These are phyloP conservation scores for Neonectria neomacrospora DNA, from an alignment of 2,329 filamentous ascomycete species.

Conservation along the genomic window DNA sequence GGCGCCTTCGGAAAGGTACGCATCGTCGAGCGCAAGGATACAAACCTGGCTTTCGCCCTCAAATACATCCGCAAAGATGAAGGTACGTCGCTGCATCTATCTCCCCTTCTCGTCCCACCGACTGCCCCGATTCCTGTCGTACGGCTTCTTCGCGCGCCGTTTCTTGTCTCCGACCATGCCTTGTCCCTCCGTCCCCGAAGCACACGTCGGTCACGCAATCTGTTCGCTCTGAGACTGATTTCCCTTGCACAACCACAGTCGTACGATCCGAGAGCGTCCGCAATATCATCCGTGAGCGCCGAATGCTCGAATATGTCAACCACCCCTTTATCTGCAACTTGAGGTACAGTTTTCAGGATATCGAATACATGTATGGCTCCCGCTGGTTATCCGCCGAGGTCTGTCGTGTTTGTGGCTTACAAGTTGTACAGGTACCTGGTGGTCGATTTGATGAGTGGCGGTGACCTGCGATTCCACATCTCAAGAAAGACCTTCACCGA, in stretches of 20 bases:
- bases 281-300: constrained; percentile 96
- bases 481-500: constrained; percentile 98
- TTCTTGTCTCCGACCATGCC: constrained; percentile 1
- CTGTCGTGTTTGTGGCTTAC: constrained; percentile 32
- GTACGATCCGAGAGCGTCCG: constrained; percentile 97
- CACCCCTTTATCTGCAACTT: constrained; percentile 98
- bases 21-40: constrained; percentile 98
- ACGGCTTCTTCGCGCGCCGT: constrained; percentile 8
- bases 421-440: constrained; percentile 81
- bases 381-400: background rate
- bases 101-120: constrained; percentile 7
- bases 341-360: constrained; percentile 98
- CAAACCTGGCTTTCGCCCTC: constrained; percentile 89
- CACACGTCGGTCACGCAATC: constrained; percentile 14
- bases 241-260: constrained; percentile 64
- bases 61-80: constrained; percentile 99
- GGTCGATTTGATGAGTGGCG: constrained; percentile 97
- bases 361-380: constrained; percentile 88
- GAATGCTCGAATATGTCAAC: constrained; percentile 98
- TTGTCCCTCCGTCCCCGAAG: background rate
- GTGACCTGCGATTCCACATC: constrained; percentile 96
- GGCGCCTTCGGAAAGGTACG: constrained; percentile 98
- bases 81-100: constrained; percentile 64
- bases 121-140: constrained; percentile 9
- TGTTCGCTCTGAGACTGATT: constrained; percentile 35